Percentiles rank a stretch among this genome's conserved stretches.
phyloP scores from a whole-genome alignment of 352 stramenopile genomes.

The Phytophthora hybrid region DNA sequence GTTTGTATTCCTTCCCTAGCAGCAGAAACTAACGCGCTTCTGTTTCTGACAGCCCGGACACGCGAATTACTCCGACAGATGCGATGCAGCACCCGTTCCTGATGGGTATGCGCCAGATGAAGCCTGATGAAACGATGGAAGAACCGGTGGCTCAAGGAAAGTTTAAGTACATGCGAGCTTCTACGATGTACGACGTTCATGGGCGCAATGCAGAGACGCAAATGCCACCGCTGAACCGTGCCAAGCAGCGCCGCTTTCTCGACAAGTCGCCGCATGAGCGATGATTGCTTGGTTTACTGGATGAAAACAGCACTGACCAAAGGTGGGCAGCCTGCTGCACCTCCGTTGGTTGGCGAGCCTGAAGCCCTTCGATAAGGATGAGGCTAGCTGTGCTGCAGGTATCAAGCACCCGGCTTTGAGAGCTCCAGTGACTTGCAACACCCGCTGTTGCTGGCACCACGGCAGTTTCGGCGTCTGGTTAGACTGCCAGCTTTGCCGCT shows the following conservation, averaged over 20 bases:
- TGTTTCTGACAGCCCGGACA: conserved; percentile 59
- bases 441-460: conserved; percentile 5
- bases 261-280: conserved; percentile 49
- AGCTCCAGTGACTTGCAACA: not conserved
- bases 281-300: conserved; percentile 34
- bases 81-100: conserved; percentile 96
- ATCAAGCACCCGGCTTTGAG: not conserved
- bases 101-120: conserved; percentile 45
- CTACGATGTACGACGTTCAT: conserved; percentile 49
- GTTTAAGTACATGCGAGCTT: conserved; percentile 59
- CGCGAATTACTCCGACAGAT: conserved; percentile 92
- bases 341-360: not conserved
- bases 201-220: conserved; percentile 40
- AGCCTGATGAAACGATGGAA: conserved; percentile 49
- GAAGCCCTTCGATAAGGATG: too few species aligned
- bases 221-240: conserved; percentile 48
- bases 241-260: conserved; percentile 58
- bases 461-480: conserved; percentile 5
- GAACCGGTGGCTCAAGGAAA: conserved; percentile 49
- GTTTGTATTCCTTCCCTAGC: not conserved
- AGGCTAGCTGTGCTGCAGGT: not conserved
- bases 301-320: conserved; percentile 20
- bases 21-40: conserved; percentile 2
- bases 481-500: not conserved
- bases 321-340: not conserved